Percentiles rank a stretch among this genome's conserved stretches.
These are phyloP conservation scores for Rhododendron ferrugineum DNA, from an alignment of 148 eudicot genomes.

Conservation along the genomic window DNA sequence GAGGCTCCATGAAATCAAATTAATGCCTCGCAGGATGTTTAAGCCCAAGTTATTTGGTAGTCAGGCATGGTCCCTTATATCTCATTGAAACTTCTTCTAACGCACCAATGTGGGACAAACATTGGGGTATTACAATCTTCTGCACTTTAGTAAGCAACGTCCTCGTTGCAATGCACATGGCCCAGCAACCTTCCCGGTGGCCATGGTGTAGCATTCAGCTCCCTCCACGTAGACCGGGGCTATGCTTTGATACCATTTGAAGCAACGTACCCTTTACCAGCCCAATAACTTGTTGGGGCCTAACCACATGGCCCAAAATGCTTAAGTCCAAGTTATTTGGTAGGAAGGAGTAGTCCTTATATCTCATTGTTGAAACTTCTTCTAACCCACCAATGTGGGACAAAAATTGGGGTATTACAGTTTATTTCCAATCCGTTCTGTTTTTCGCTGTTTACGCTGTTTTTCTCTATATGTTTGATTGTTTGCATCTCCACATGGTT, in stretches of 20 bases:
- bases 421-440: neutral
- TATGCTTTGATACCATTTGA: neutral
- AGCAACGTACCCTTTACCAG: neutral
- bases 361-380: neutral
- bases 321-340: neutral
- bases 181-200: neutral
- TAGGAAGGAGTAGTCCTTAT: neutral
- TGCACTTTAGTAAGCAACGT: too few species aligned
- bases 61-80: neutral
- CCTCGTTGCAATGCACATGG: too few species aligned
- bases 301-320: neutral
- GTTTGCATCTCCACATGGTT: neutral
- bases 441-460: neutral
- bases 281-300: neutral
- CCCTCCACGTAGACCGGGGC: neutral
- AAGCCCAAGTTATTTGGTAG: neutral
- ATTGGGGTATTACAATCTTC: too few species aligned
- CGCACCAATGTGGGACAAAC: too few species aligned
- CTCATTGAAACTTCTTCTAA: neutral
- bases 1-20: neutral
- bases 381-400: neutral
- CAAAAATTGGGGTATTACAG: neutral
- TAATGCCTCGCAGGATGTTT: neutral
- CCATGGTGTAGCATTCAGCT: neutral
- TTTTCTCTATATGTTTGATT: neutral